Base-by-base conservation (phyloP, 257 asterid genomes). In the Osmanthus fragrans region DNA sequence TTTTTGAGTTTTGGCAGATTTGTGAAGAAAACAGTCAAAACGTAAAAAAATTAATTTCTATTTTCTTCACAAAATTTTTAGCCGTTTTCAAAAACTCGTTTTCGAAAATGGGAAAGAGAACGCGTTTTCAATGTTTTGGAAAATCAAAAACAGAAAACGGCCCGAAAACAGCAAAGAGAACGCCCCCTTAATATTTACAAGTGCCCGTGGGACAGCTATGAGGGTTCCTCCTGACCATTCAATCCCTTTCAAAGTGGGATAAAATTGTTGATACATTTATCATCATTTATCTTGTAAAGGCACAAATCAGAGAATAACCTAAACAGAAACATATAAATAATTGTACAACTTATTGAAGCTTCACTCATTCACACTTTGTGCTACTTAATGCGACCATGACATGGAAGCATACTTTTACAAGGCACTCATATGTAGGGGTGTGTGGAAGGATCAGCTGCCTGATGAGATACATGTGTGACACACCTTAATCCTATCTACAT, bases 381-480 rank as follows among this genome's bases (percentile, higher is more conserved):
- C 73, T 69, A 47, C 75, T 80, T 87, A 89, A 78, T 72, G 79
- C n/a, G 90, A 82, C 97, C 97, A 93, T 25, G 92, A 88, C 0
- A 81, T 34, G 74, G 30, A 79, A 23, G 73, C 75, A 1, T 89
- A 76, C 84, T 78, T 19, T 63, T 33, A 19, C 10, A 16, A 81
- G 51, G 34, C 58, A 19, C 56, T 82, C 84, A 77, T 83, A 81
- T 80, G 73, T 75, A 84, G 89, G 81, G 86, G 82, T 67, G 65
- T 42, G 33, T 72, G n/a, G 45, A 39, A 39, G 13, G 45, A 39
- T 39, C 2, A 7, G 45, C 45, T 39, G 1, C 45, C 45, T 1
- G 45, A 7, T 8, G 45, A 8, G 45, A 39, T 9, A 39, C 45
- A 39, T 0, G 45, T 8, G 45, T 39, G 1, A 39, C 12, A 7